phyloP scores from a whole-genome alignment of 2,329 filamentous ascomycete species.

The Botrytis elliptica region DNA sequence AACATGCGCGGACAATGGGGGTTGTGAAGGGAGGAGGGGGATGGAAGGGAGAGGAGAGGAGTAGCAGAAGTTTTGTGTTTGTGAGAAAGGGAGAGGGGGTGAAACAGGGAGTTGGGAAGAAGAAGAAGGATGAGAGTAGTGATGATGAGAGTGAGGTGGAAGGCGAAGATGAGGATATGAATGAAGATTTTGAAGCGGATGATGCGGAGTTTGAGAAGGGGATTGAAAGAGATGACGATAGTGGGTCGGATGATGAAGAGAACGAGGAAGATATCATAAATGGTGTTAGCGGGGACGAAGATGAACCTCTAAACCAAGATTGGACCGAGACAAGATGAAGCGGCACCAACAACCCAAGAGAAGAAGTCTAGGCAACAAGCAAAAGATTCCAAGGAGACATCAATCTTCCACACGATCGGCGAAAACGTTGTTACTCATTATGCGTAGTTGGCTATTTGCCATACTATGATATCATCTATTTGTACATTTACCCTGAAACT shows the following conservation, averaged over 20 bases:
- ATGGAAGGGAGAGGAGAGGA: constrained; percentile 54
- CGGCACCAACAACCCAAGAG: neutral
- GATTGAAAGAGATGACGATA: constrained; percentile 28
- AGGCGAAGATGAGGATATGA: constrained; percentile 33
- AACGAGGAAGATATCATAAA: neutral
- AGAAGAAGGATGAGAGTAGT: constrained; percentile 31
- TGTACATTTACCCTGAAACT: constrained; percentile 18
- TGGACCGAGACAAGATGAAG: constrained; percentile 15
- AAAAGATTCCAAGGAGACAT: neutral
- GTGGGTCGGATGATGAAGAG: constrained; percentile 17
- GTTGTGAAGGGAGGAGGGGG: constrained; percentile 51
- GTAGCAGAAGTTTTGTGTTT: constrained; percentile 61
- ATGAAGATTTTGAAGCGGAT: constrained; percentile 36
- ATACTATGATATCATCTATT: constrained; percentile 15
- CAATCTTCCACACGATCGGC: neutral
- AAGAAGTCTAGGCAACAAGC: too few relatives aligned
- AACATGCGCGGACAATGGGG: constrained; percentile 70
- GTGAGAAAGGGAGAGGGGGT: constrained; percentile 55
- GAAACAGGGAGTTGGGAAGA: constrained; percentile 37
- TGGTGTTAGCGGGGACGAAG: neutral
- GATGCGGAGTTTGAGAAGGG: constrained; percentile 36
- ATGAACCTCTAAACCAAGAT: neutral
- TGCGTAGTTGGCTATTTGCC: constrained; percentile 1
- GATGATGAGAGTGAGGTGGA: constrained; percentile 30
- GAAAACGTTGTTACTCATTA: neutral